A percentile compares a stretch with the other conserved stretches of the same genome.
These are phyloP conservation scores for Capsicum chinense DNA, from an alignment of 257 asterid species.

Conservation along the genomic window DNA sequence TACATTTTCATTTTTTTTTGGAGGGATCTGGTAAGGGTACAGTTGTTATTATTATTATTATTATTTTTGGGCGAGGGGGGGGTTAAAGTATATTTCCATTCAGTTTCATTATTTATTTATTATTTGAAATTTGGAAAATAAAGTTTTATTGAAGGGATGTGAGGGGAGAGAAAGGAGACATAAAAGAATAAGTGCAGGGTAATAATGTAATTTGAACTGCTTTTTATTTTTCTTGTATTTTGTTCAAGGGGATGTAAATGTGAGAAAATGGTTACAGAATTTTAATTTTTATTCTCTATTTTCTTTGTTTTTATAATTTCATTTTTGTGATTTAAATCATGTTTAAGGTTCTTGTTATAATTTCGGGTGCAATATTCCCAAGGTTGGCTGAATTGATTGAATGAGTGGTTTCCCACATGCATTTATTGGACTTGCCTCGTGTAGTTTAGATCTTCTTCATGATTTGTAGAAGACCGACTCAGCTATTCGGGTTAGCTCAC, in stretches of 20 bases:
- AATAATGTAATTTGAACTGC: constrained; percentile 29
- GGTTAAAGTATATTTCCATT: not conserved
- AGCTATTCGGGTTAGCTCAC: no score
- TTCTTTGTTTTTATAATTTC: not conserved
- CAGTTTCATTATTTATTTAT: constrained; percentile 32
- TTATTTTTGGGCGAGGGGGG: no score
- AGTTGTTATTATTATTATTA: no score
- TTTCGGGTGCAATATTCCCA: no score
- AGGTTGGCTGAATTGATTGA: no score
- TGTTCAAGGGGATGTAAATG: constrained; percentile 59
- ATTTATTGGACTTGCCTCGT: no score
- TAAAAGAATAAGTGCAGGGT: constrained; percentile 28
- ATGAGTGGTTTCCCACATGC: no score
- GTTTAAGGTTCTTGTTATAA: not conserved
- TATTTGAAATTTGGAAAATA: constrained; percentile 22
- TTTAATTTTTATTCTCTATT: not conserved
- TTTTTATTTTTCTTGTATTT: not conserved
- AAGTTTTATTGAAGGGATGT: not conserved
- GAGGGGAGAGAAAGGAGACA: constrained; percentile 9
- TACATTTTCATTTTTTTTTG: not conserved
- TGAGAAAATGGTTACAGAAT: constrained; percentile 31
- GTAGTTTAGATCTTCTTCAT: no score
- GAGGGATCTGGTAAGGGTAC: no score
- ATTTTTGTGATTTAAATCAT: not conserved
- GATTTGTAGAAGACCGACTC: no score